Evolutionary conservation across 2,329 filamentous ascomycete species (phyloP).

Genomic region (Aspergillus awamori): DNA sequence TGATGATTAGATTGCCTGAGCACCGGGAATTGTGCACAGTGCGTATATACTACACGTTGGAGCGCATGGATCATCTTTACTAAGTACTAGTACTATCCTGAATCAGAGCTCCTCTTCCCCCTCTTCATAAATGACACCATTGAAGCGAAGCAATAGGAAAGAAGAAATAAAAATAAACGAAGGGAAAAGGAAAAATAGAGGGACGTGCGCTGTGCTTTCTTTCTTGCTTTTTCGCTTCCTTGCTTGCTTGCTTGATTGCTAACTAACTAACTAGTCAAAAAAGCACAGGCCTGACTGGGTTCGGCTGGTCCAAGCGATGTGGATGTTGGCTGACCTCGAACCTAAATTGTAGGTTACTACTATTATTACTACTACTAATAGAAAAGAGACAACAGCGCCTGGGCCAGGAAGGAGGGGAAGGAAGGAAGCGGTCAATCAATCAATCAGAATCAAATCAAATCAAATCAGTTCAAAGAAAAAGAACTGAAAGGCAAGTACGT

Average conservation of each 20-base stretch:
- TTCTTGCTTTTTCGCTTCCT: neutral
- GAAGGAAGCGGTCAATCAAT: neutral
- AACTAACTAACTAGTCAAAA: too few relatives aligned
- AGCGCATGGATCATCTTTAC: too few relatives aligned
- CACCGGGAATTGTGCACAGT: too few relatives aligned
- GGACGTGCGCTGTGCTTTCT: conserved; percentile 5
- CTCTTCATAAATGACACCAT: conserved; percentile 8
- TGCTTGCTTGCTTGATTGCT: conserved; percentile 6
- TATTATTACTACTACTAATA: neutral
- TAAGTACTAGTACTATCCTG: neutral
- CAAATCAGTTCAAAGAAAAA: too few relatives aligned
- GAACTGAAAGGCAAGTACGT: neutral
- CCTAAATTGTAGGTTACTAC: neutral
- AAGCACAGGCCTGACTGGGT: conserved; percentile 5
- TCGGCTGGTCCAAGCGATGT: neutral
- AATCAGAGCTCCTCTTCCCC: neutral
- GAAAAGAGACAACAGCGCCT: neutral
- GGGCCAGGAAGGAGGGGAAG: neutral
- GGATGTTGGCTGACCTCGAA: neutral
- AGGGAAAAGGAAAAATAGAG: neutral
- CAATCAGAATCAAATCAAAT: too few relatives aligned
- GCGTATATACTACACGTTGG: too few relatives aligned
- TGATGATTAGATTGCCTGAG: too few relatives aligned
- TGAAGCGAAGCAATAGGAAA: neutral
- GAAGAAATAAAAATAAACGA: neutral